Base-by-base conservation (phyloP, 768 basidiomycete genomes). In the Trametes maxima region DNA sequence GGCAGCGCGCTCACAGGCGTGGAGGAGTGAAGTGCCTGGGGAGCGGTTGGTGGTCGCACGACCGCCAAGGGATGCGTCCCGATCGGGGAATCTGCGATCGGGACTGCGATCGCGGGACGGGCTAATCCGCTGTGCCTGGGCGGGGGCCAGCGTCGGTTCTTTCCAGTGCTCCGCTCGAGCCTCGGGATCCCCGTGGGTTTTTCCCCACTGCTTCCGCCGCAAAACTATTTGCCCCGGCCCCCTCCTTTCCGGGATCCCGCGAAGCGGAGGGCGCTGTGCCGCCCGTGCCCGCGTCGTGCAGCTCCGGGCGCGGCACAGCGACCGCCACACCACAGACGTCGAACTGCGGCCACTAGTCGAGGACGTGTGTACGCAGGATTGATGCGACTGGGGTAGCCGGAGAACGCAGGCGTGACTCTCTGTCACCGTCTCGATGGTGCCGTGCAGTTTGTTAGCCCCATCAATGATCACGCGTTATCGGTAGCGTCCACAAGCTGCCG, bases 401-500 rank as follows among this genome's bases (percentile, higher is more conserved):
- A 12, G 25, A 49, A 6, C n/a, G 10, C 13, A 28, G 46, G 11
- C 2, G 25, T 19, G 16, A 28, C 22, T 5, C 17, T 10, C 25
- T 24, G 53, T 35, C 21, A 49, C 16, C 11, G 37, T 12, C 19
- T 6, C 3, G 46, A 28, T 11, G 25, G 12, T 46, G 13, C 22
- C 13, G 37, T 28, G 36, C 24, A 44, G 16, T 35, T 25, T 17
- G 8, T 28, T 50, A 36, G 48, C 48, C 37, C 37, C 33, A 57
- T 57, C 56, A 40, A 49, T 39, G 36, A 48, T 10, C 45, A 16
- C 28, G 54, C 21, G 36, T 58, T 58, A 58, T 58, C 57, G 40
- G 57, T 58, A 47, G 57, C 57, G 57, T 58, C 48, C 57, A 58
- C 57, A 58, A 58, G 57, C 48, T 57, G 22, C 56, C 24, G 35